A percentile compares a stretch with the other conserved stretches of the same genome.
Conservation (phyloP, 73 alveolate genomes). For the Paramecium primaurelia region DNA sequence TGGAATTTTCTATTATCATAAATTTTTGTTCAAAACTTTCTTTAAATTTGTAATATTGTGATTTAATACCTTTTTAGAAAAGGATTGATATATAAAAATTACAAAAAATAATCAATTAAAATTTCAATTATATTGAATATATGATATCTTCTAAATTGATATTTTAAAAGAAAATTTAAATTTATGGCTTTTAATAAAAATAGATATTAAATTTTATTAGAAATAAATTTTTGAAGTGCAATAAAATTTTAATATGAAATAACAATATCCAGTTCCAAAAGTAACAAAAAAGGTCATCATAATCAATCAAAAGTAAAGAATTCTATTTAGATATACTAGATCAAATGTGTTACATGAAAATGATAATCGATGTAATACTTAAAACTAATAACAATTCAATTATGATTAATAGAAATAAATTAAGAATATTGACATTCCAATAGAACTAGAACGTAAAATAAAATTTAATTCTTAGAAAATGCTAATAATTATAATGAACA, state of each 20-base stretch:
- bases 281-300: constrained; percentile 29
- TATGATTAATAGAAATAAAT: background rate
- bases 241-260: constrained; percentile 28
- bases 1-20: too few relatives aligned
- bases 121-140: too few relatives aligned
- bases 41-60: too few relatives aligned
- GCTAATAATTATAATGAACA: background rate
- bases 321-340: background rate
- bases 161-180: too few relatives aligned
- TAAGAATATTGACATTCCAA: background rate
- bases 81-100: too few relatives aligned
- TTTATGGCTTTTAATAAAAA: background rate
- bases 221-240: background rate
- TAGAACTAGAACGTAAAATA: background rate
- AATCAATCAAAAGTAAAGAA: constrained; percentile 1
- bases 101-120: too few relatives aligned
- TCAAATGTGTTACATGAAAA: background rate
- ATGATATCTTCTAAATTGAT: too few relatives aligned
- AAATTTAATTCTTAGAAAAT: background rate
- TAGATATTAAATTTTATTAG: background rate
- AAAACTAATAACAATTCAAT: background rate
- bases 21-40: too few relatives aligned
- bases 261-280: background rate
- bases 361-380: background rate
- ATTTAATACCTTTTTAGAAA: too few relatives aligned